phyloP scores from a whole-genome alignment of 495 filamentous ascomycete species.

The Penicillium steckii region DNA sequence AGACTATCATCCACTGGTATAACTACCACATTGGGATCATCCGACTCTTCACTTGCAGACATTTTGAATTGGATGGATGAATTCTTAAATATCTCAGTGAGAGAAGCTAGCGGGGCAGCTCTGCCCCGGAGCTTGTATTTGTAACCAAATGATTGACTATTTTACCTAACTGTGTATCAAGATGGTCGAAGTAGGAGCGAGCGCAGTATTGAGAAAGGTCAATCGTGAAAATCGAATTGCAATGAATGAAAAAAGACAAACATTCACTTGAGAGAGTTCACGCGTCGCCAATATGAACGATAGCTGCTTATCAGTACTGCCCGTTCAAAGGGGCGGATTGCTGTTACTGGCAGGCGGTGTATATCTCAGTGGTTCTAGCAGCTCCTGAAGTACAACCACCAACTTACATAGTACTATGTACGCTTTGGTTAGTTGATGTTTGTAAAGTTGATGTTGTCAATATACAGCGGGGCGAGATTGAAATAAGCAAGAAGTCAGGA shows the following conservation, averaged over 20 bases:
- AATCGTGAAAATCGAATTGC: no score
- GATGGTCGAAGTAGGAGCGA: no score
- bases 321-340: not conserved
- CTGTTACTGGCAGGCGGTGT: not conserved
- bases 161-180: no score
- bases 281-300: not conserved
- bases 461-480: no score
- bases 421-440: no score
- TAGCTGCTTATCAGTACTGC: not conserved
- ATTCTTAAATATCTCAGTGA: not conserved
- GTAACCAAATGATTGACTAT: not conserved
- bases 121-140: not conserved
- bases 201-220: no score
- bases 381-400: no score
- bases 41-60: slow-evolving; percentile 6
- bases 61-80: not conserved
- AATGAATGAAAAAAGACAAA: no score
- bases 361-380: no score
- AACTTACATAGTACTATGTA: no score
- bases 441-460: no score
- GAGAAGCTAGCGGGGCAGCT: not conserved
- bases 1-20: slow-evolving; percentile 29
- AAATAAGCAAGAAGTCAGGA: no score
- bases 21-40: slow-evolving; percentile 25
- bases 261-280: not conserved